phyloP scores from a whole-genome alignment of 2,329 filamentous ascomycete species.

The Cryphonectria nitschkei region DNA sequence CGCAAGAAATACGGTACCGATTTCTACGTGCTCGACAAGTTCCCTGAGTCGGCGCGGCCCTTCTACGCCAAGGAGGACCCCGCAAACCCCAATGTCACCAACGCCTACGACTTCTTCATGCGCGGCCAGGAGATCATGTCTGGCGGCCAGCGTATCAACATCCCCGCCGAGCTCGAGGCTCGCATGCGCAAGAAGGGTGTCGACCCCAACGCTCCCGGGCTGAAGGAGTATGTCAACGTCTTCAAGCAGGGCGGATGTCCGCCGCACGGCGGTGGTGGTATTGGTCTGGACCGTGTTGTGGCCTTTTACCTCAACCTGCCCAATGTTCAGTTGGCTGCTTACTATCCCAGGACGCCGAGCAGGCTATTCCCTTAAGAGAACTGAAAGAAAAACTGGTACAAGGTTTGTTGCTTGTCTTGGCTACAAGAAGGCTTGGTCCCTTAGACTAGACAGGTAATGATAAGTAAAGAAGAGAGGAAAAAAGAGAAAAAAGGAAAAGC shows the following conservation, averaged over 20 bases:
- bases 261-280: slow-evolving; percentile 88
- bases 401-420: not conserved
- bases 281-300: slow-evolving; percentile 86
- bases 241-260: slow-evolving; percentile 82
- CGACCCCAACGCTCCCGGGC: slow-evolving; percentile 72
- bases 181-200: slow-evolving; percentile 81
- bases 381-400: no score
- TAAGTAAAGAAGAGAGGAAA: not conserved
- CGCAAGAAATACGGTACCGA: slow-evolving; percentile 90
- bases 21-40: slow-evolving; percentile 97
- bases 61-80: slow-evolving; percentile 89
- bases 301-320: slow-evolving; percentile 64
- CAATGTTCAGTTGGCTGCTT: slow-evolving; percentile 60
- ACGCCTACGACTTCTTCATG: slow-evolving; percentile 83
- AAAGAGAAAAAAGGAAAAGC: not conserved
- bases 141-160: slow-evolving; percentile 89
- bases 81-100: slow-evolving; percentile 66
- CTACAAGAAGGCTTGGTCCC: not conserved
- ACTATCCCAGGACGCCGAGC: slow-evolving; percentile 65
- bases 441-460: not conserved
- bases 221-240: slow-evolving; percentile 87
- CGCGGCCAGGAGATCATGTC: slow-evolving; percentile 91
- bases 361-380: slow-evolving; percentile 54
- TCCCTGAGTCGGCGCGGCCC: slow-evolving; percentile 83
- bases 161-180: slow-evolving; percentile 73